A percentile compares a stretch with the other conserved stretches of the same genome.
Evolutionary conservation across 371 early-diverging fungal species (phyloP).

Genomic region (Batkoa obscura): DNA sequence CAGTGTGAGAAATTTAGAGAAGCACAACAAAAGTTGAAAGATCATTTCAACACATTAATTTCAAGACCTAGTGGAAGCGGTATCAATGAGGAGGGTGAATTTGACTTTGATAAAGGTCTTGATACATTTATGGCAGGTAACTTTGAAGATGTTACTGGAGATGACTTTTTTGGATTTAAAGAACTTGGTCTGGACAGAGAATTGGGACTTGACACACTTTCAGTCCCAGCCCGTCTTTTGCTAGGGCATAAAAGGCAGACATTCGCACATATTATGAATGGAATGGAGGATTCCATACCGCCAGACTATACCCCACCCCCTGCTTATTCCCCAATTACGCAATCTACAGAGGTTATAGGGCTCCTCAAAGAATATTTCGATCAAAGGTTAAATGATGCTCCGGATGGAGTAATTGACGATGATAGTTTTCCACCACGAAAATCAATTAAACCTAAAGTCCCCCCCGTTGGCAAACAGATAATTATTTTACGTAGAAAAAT

Average conservation of each 20-base stretch:
- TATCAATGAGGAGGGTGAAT: background rate
- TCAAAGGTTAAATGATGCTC: background rate
- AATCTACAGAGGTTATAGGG: background rate
- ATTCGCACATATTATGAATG: background rate
- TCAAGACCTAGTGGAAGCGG: conserved; percentile 13
- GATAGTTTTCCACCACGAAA: background rate
- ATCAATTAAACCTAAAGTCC: background rate
- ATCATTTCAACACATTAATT: conserved; percentile 34
- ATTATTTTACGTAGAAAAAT: background rate
- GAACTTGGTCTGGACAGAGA: conserved; percentile 61
- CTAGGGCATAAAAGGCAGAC: background rate
- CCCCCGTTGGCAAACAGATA: background rate
- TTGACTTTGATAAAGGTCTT: conserved; percentile 1
- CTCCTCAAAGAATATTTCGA: background rate
- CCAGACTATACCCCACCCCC: background rate
- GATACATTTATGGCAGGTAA: conserved; percentile 28
- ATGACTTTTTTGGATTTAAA: conserved; percentile 79
- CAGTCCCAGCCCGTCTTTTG: conserved; percentile 10
- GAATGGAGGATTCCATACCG: background rate
- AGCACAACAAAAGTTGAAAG: conserved; percentile 42
- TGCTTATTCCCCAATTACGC: background rate
- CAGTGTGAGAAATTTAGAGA: conserved; percentile 50
- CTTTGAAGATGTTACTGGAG: conserved; percentile 62
- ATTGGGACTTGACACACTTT: conserved; percentile 23
- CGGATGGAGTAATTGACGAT: background rate